Percentiles rank a stretch among this genome's conserved stretches.
Conservation (phyloP, 1,139 yeast species). For the Meyerozyma elateridarum region DNA sequence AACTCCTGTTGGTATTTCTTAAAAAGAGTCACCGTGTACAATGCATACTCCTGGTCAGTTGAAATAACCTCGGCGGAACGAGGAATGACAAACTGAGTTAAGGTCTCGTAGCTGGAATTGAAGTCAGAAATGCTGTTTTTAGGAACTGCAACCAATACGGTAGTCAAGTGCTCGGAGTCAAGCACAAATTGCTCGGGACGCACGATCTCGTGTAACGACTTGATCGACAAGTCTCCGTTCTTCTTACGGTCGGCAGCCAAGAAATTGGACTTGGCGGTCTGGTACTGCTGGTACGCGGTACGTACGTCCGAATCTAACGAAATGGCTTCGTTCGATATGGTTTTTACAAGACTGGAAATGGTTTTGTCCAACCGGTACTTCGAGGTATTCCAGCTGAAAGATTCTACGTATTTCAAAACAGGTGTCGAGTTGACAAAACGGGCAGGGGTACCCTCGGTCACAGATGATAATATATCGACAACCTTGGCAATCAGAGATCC, state of each 20-base stretch:
- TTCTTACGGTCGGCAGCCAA: slow-evolving; percentile 88
- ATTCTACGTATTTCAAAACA: slow-evolving; percentile 61
- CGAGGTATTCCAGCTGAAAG: slow-evolving; percentile 81
- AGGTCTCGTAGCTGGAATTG: slow-evolving; percentile 65
- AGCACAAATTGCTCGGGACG: slow-evolving; percentile 79
- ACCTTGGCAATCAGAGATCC: slow-evolving; percentile 65
- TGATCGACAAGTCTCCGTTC: slow-evolving; percentile 88
- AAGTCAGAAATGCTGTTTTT: slow-evolving; percentile 57
- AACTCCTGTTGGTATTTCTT: slow-evolving; percentile 74
- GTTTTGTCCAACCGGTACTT: slow-evolving; percentile 84
- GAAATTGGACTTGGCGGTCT: slow-evolving; percentile 76
- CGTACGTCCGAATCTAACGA: slow-evolving; percentile 82
- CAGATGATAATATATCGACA: slow-evolving; percentile 59
- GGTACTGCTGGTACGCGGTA: slow-evolving; percentile 63
- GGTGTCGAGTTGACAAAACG: slow-evolving; percentile 40
- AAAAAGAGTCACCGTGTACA: slow-evolving; percentile 80
- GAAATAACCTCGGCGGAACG: slow-evolving; percentile 72
- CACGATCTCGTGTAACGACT: slow-evolving; percentile 86
- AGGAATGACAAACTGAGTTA: slow-evolving; percentile 83
- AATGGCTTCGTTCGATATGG: slow-evolving; percentile 71
- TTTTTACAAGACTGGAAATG: slow-evolving; percentile 65
- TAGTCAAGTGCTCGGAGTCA: slow-evolving; percentile 79
- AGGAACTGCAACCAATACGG: slow-evolving; percentile 85
- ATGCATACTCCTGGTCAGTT: slow-evolving; percentile 65
- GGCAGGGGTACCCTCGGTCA: slow-evolving; percentile 38